Percentiles rank a stretch among this genome's conserved stretches.
These are phyloP conservation scores for Metarhizium rileyi DNA, from an alignment of 2,329 filamentous ascomycete species.

Conservation along the genomic window DNA sequence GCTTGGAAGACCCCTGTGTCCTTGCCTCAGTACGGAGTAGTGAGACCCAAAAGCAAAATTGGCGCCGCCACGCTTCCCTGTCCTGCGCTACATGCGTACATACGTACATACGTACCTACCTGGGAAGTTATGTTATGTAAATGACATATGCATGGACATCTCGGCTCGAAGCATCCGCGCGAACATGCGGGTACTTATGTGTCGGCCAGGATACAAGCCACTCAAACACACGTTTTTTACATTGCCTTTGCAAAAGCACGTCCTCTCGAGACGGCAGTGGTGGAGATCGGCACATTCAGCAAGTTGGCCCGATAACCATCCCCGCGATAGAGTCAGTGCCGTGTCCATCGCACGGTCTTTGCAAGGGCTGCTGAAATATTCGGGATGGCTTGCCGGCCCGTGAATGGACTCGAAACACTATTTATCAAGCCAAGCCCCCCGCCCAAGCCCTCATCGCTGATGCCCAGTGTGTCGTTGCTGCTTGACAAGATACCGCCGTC, in stretches of 20 bases:
- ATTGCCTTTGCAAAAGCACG: slow-evolving; percentile 1
- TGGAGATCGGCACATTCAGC: slow-evolving; percentile 1
- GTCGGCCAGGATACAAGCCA: slow-evolving; percentile 2
- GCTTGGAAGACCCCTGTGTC: neutral
- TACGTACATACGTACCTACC: no score
- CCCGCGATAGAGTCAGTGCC: neutral
- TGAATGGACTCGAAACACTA: slow-evolving; percentile 1
- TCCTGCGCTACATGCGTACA: neutral
- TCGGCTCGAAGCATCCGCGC: neutral
- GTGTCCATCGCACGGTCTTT: neutral
- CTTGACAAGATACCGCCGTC: neutral
- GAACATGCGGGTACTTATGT: slow-evolving; percentile 2
- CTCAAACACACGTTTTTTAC: neutral
- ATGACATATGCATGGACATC: no score
- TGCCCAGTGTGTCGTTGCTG: neutral
- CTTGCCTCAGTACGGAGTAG: neutral
- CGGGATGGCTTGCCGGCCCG: neutral
- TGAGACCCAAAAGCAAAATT: neutral
- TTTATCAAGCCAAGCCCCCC: slow-evolving; percentile 3
- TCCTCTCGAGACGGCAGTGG: neutral
- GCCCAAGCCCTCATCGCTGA: neutral
- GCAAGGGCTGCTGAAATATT: neutral
- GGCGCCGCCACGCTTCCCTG: neutral
- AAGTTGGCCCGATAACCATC: neutral
- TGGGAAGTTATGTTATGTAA: no score